These are phyloP conservation scores for Setaria viridis DNA, from an alignment of 202 grass and related monocot genomes.

Conservation along the genomic window DNA sequence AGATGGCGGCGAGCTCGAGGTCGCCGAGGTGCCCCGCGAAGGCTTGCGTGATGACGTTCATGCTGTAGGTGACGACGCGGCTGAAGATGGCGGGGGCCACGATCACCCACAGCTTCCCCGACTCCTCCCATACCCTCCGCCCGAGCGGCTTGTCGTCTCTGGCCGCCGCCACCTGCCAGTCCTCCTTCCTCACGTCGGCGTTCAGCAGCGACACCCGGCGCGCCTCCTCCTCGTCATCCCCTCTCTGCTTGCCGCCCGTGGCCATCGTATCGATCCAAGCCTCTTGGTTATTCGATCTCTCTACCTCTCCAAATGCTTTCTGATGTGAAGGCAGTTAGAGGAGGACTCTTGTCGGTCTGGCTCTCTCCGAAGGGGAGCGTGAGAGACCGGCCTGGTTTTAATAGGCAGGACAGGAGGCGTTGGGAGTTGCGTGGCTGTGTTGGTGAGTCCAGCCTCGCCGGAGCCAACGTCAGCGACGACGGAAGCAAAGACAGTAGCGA, in stretches of 20 bases:
- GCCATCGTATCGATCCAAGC: neutral
- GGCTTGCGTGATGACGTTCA: constrained; percentile 95
- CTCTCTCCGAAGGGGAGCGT: too few species aligned
- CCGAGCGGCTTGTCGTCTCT: neutral
- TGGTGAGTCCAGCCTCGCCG: too few species aligned
- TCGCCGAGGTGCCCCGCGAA: constrained; percentile 91
- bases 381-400: too few species aligned
- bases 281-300: too few species aligned
- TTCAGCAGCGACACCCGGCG: constrained; percentile 41
- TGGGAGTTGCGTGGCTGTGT: too few species aligned
- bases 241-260: neutral
- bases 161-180: constrained; percentile 32
- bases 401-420: too few species aligned
- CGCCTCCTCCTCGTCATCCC: neutral
- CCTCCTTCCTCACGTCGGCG: constrained; percentile 34
- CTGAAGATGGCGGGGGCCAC: constrained; percentile 96
- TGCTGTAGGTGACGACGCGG: constrained; percentile 85
- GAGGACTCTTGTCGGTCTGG: too few species aligned
- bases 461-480: too few species aligned
- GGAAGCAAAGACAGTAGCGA: too few species aligned
- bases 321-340: too few species aligned
- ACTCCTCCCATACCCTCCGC: constrained; percentile 64
- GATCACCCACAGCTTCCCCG: constrained; percentile 85
- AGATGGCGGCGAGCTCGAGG: constrained; percentile 89
- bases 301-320: too few species aligned